Evolutionary conservation across 345 rosid species (phyloP).

Genomic region (Turritis glabra): DNA sequence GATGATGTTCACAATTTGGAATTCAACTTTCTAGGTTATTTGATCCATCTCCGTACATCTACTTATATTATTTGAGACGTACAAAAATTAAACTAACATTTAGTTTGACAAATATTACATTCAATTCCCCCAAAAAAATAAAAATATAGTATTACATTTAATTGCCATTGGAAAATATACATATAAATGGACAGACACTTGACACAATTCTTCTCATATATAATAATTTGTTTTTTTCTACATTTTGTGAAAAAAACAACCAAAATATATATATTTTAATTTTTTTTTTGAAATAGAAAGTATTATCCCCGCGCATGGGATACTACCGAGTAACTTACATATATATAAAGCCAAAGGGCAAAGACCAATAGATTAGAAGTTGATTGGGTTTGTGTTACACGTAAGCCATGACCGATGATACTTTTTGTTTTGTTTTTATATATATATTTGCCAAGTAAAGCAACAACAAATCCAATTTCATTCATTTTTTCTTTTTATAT

Average conservation of each 20-base stretch:
- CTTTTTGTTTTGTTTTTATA: too few species aligned
- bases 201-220: too few species aligned
- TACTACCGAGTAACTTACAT: neutral
- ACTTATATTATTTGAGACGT: too few species aligned
- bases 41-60: too few species aligned
- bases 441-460: neutral
- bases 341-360: conserved; percentile 17
- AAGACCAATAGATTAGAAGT: neutral
- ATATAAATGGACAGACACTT: too few species aligned
- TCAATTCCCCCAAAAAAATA: too few species aligned
- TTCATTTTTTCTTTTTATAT: neutral
- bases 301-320: neutral
- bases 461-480: neutral
- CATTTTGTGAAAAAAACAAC: neutral
- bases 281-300: neutral
- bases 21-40: neutral
- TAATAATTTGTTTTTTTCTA: too few species aligned
- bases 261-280: too few species aligned
- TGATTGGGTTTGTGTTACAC: conserved; percentile 24
- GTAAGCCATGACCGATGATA: conserved; percentile 38
- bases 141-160: too few species aligned
- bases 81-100: too few species aligned
- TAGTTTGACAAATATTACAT: too few species aligned
- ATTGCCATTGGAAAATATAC: too few species aligned
- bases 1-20: neutral